Base-by-base conservation (phyloP, 2,329 filamentous ascomycete species). In the Penicillium sp. region DNA sequence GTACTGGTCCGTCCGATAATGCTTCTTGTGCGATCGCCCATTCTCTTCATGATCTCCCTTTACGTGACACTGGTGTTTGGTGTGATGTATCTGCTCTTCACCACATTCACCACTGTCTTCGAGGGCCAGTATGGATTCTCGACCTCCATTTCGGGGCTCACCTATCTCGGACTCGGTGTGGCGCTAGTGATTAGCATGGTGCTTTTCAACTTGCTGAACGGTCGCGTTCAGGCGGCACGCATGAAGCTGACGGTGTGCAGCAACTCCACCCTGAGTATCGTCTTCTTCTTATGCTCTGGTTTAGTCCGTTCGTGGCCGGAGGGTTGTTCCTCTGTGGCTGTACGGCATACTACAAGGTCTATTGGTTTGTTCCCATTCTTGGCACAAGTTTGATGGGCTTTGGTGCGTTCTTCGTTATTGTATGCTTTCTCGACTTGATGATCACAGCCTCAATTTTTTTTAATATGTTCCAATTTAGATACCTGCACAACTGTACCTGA, bases 401-500 rank as follows among this genome's bases (percentile, higher is more conserved):
- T 53, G 67, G 68, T 26, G 48, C 52, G 1, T 56, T 64, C 46
- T 70, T 56, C 50, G 54, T 63, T 48, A 65, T 71, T 37, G 29
- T 24, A 24, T 3, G 24, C 24, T 24, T 24, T 24, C 24, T 24
- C 24, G 3, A 24, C 24, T 24, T 24, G 24, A 24, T 24, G 24
- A 5, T 24, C 24, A 24, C 24, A 24, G 24, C 24, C 24, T 24
- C 24, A 5, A 24, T 24, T 3, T 24, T 24, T 24, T 3, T 24
- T 31, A 31, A 31, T 31, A 31, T 24, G 24, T 31, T 31, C 10
- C 29, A 8, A 31, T 31, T 10, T 77, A 78, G 64, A 75, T 79
- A 70, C 77, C 77, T 51, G 69, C 80, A 20, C 78, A 80, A 68
- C 73, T 69, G 2, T 82, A 77, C 64, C 63, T 81, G 8, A 31